A percentile compares a stretch with the other conserved stretches of the same genome.
Conservation (phyloP, 768 basidiomycete species). For the Tubosaeta sp. region DNA sequence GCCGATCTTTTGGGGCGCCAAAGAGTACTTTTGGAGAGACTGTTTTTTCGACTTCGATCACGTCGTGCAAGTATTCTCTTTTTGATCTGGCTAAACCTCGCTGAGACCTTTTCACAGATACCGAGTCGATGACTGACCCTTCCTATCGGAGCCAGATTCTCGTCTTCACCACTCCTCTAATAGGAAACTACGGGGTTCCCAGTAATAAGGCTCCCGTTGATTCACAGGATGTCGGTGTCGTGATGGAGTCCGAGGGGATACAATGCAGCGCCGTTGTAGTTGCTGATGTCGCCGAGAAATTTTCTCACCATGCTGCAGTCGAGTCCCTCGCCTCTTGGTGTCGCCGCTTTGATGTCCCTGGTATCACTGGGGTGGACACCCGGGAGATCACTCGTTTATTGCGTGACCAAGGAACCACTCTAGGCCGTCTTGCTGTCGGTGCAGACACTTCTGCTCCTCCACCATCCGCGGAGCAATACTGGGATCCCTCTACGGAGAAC, state of each 20-base stretch:
- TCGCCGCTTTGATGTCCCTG: conserved; percentile 82
- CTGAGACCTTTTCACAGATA: conserved; percentile 54
- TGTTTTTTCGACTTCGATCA: conserved; percentile 98
- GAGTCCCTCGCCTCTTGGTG: conserved; percentile 96
- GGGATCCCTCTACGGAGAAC: conserved; percentile 91
- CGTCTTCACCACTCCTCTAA: conserved; percentile 97
- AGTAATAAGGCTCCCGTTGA: conserved; percentile 69
- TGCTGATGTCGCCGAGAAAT: conserved; percentile 90
- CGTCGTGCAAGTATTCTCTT: conserved; percentile 67
- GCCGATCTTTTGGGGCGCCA: conserved; percentile 85
- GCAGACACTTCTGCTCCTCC: conserved; percentile 55
- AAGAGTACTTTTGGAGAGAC: conserved; percentile 93
- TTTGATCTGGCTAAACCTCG: conserved; percentile 1
- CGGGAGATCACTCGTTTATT: conserved; percentile 92
- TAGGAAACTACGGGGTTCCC: conserved; percentile 98
- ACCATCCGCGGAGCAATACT: conserved; percentile 72
- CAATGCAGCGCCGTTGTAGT: conserved; percentile 94
- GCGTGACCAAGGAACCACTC: conserved; percentile 95
- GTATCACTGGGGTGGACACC: conserved; percentile 95
- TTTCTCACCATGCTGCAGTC: conserved; percentile 90
- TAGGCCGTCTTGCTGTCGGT: conserved; percentile 86
- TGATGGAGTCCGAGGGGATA: conserved; percentile 84
- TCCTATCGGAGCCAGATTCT: conserved; percentile 98
- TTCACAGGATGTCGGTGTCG: conserved; percentile 74
- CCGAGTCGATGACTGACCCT: conserved; percentile 99